Evolutionary conservation across 768 basidiomycete species (phyloP), one percentile per base, ranked within the genome.

Genomic region (Cytidiella melzeri): DNA sequence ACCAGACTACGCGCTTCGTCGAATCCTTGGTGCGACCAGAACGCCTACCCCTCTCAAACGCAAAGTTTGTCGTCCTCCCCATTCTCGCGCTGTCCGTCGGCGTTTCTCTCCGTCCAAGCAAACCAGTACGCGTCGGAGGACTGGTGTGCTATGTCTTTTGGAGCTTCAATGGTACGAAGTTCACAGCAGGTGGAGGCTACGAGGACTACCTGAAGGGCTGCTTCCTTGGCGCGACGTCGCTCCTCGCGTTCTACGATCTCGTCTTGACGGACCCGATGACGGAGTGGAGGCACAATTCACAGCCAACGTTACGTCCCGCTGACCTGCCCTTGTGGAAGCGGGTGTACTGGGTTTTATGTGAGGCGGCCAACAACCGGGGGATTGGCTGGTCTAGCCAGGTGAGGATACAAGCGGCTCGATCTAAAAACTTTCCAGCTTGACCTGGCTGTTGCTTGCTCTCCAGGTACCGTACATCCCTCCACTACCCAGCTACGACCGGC

Each of bases 361-460:
- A 54, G 3, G 19, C 53, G 4, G 19, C 38, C 19, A 57, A 51
- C 41, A n/a, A 30, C 3, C 51, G 58, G 5, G 55, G 54, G 15
- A 51, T 59, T 18, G 58, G 58, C 12, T 57, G 54, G 50, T 55
- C 50, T 18, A 44, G 34, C 27, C 53, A 59, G 55, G 58, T 59
- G 19, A 20, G 50, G n/a, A n/a, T n/a, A n/a, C n/a, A n/a, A n/a
- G n/a, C n/a, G 48, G 5, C 13, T 3, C 7, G 23, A 11, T 19
- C 24, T 3, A n/a, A 36, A 28, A 23, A 1, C 19, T 21, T 19
- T 2, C 43, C 3, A n/a, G 10, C 7, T 34, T 4, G 20, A 10
- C n/a, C 4, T 25, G 13, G 3, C 7, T 42, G 18, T 36, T n/a
- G n/a, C 23, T 12, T 20, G 9, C 39, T 5, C 24, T 24, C 12